A percentile compares a stretch with the other conserved stretches of the same genome.
Evolutionary conservation across 2,329 filamentous ascomycete species (phyloP).

Genomic region (Thielaviopsis populi): DNA sequence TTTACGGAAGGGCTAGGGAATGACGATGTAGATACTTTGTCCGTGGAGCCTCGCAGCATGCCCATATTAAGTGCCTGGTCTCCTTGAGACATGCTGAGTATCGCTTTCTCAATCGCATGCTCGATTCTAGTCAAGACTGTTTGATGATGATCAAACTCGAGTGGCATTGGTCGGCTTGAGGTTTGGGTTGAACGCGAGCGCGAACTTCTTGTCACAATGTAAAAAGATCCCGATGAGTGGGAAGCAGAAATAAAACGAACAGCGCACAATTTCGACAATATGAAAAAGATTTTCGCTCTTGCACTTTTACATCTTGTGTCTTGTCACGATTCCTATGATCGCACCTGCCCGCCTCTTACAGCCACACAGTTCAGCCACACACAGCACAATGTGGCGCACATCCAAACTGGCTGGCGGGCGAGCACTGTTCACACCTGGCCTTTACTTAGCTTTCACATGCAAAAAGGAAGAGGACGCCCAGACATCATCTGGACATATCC

Average conservation of each 20-base stretch:
- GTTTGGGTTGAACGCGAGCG: background rate
- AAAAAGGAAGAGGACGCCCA: background rate
- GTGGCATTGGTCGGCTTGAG: background rate
- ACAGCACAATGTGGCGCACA: background rate
- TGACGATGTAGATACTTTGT: background rate
- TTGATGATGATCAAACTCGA: background rate
- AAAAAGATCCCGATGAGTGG: background rate
- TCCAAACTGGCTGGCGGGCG: background rate
- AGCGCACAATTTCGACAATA: background rate
- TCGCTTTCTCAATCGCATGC: background rate
- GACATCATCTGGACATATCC: background rate
- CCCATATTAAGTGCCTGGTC: background rate
- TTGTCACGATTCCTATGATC: background rate
- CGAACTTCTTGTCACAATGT: background rate
- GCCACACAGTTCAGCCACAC: slow-evolving; percentile 9
- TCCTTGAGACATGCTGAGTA: background rate
- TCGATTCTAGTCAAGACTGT: background rate
- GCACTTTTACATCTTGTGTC: background rate
- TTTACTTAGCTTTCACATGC: background rate
- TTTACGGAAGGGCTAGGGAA: background rate
- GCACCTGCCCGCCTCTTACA: background rate
- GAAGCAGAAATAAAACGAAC: background rate
- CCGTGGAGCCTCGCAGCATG: background rate
- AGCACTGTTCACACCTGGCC: background rate
- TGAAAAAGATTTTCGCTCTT: background rate